Evolutionary conservation across 495 filamentous ascomycete species (phyloP).

Genomic region (Glutinoglossum americanum): DNA sequence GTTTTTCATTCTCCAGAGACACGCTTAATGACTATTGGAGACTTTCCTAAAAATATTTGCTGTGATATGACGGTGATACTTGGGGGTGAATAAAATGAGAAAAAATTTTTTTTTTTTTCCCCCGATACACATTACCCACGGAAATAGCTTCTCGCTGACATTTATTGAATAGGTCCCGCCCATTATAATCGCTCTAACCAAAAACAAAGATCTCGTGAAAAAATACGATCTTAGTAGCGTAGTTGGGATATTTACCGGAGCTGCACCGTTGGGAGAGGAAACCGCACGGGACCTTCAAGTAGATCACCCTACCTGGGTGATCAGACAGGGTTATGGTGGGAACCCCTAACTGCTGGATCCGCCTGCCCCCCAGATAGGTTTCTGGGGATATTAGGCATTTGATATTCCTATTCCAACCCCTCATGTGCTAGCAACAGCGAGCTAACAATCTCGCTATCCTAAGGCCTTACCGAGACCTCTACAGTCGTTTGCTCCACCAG

Average conservation of each 20-base stretch:
- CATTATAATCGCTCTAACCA: constrained; percentile 63
- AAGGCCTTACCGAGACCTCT: constrained; percentile 60
- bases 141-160: neutral
- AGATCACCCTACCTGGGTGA: constrained; percentile 38
- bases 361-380: neutral
- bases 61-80: too few species aligned
- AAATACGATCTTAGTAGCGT: constrained; percentile 62
- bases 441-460: neutral
- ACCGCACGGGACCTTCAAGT: constrained; percentile 45
- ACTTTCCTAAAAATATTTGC: too few species aligned
- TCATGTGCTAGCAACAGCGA: neutral
- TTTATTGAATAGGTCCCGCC: constrained; percentile 44
- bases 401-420: neutral
- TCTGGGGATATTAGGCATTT: neutral
- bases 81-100: too few species aligned
- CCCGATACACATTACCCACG: too few species aligned
- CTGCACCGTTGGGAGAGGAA: constrained; percentile 64
- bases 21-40: too few species aligned
- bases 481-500: constrained; percentile 51
- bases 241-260: constrained; percentile 48
- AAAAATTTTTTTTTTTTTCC: too few species aligned
- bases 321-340: constrained; percentile 68
- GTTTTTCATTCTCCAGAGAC: too few species aligned
- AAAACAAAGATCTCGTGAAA: constrained; percentile 35
- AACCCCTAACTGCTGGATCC: neutral